These are phyloP conservation scores for Mycena chlorophos DNA, from an alignment of 768 basidiomycete genomes.

Conservation along the genomic window DNA sequence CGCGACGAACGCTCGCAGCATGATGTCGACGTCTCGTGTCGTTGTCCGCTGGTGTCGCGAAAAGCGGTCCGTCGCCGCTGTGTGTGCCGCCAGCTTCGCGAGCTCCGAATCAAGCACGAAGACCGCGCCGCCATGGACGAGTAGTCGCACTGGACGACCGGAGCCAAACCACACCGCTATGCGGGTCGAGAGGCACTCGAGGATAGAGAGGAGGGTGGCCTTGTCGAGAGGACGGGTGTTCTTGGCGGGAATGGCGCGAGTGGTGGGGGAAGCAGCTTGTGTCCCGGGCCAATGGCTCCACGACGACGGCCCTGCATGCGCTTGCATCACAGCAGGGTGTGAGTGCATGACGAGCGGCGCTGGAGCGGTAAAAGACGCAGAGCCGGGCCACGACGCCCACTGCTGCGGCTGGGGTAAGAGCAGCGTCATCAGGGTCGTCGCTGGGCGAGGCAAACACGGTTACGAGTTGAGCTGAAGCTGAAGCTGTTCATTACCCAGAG, in stretches of 20 bases:
- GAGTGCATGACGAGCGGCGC: too few relatives aligned
- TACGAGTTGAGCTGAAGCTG: too few relatives aligned
- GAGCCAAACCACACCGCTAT: conserved; percentile 47
- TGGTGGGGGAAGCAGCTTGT: conserved; percentile 9
- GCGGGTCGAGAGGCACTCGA: conserved; percentile 52
- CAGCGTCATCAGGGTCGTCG: too few relatives aligned
- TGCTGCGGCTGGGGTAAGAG: too few relatives aligned
- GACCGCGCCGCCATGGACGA: conserved; percentile 72
- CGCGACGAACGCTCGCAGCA: conserved; percentile 57
- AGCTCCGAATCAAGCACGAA: conserved; percentile 61
- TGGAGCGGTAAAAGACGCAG: too few relatives aligned
- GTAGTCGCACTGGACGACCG: conserved; percentile 49
- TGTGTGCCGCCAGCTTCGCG: conserved; percentile 19
- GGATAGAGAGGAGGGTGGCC: conserved; percentile 45
- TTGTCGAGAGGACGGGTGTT: conserved; percentile 43
- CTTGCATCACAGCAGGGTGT: too few relatives aligned
- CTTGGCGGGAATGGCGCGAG: conserved; percentile 26
- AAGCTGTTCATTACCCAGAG: too few relatives aligned
- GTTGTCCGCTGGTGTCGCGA: conserved; percentile 40
- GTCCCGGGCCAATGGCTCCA: too few relatives aligned
- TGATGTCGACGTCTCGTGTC: conserved; percentile 70
- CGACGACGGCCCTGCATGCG: too few relatives aligned
- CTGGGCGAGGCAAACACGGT: too few relatives aligned
- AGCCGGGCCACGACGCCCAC: too few relatives aligned
- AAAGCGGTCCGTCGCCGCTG: conserved; percentile 18